Evolutionary conservation across 2,329 filamentous ascomycete species (phyloP).

Genomic region (Ophiocordyceps unilateralis): DNA sequence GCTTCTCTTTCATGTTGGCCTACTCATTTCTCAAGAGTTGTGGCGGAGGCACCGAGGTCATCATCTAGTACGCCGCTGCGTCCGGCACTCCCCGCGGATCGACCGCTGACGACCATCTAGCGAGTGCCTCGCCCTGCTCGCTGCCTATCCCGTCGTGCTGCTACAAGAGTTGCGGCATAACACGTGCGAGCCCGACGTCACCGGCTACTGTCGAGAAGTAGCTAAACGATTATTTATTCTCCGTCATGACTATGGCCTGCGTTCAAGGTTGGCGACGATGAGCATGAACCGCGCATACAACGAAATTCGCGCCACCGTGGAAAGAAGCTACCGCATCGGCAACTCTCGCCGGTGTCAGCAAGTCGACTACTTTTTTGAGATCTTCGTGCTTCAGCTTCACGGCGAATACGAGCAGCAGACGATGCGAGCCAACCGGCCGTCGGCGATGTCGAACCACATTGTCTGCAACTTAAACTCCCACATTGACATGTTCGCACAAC

Average conservation of each 20-base stretch:
- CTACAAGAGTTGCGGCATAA: constrained; percentile 9
- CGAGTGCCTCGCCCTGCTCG: constrained; percentile 10
- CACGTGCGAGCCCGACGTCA: constrained; percentile 9
- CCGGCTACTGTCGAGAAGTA: constrained; percentile 8
- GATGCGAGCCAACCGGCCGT: constrained; percentile 2
- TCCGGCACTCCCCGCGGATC: background rate
- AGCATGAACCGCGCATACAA: too few species aligned
- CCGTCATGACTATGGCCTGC: background rate
- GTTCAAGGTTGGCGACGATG: too few species aligned
- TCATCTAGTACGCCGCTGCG: constrained; percentile 7
- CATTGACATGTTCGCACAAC: constrained; percentile 10
- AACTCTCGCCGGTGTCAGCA: too few species aligned
- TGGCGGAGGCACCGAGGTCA: constrained; percentile 2
- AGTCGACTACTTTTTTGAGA: constrained; percentile 10
- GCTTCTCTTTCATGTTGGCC: constrained; percentile 6
- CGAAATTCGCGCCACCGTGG: too few species aligned
- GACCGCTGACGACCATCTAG: constrained; percentile 5
- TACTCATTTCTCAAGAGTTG: constrained; percentile 8
- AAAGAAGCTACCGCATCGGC: too few species aligned
- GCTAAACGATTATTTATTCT: constrained; percentile 6
- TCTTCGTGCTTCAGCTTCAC: constrained; percentile 10
- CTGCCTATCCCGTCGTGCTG: constrained; percentile 10
- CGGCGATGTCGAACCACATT: constrained; percentile 8
- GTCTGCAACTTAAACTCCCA: constrained; percentile 10
- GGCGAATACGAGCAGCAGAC: constrained; percentile 6